phyloP scores from a whole-genome alignment of 306 rosid genomes.

The Luffa aegyptiaca region DNA sequence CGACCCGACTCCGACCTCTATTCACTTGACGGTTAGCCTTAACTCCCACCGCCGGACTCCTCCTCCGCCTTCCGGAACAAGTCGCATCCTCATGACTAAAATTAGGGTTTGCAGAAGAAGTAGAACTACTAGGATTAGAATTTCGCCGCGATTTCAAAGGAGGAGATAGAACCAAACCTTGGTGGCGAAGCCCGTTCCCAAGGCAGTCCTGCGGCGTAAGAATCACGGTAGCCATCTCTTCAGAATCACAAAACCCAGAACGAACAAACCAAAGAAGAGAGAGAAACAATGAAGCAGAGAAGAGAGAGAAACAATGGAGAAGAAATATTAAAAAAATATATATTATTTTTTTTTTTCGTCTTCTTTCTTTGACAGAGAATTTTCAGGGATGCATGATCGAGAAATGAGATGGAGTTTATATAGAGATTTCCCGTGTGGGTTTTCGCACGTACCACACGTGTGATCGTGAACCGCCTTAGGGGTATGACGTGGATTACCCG shows the following conservation, averaged over 20 bases:
- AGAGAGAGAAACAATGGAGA: neutral
- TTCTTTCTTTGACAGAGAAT: neutral
- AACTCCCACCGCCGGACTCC: conserved; percentile 24
- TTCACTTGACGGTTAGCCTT: conserved; percentile 2
- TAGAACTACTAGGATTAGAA: neutral
- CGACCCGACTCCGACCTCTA: conserved; percentile 9
- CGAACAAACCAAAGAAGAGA: neutral
- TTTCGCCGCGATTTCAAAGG: conserved; percentile 8
- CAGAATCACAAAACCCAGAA: neutral
- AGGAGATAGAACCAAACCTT: neutral
- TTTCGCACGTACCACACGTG: neutral
- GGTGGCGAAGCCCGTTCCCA: neutral
- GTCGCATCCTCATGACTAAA: neutral
- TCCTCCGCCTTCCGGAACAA: conserved; percentile 40
- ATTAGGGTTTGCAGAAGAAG: neutral
- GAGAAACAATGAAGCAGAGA: neutral
- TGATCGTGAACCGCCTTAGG: neutral
- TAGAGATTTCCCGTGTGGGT: neutral
- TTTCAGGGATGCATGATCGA: neutral
- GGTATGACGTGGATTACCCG: neutral
- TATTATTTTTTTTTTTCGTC: neutral
- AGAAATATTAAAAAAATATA: neutral
- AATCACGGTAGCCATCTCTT: conserved; percentile 1
- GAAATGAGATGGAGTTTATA: neutral
- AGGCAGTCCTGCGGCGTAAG: conserved; percentile 8